phyloP scores from a whole-genome alignment of 306 rosid genomes.

The Rosa multiflora region DNA sequence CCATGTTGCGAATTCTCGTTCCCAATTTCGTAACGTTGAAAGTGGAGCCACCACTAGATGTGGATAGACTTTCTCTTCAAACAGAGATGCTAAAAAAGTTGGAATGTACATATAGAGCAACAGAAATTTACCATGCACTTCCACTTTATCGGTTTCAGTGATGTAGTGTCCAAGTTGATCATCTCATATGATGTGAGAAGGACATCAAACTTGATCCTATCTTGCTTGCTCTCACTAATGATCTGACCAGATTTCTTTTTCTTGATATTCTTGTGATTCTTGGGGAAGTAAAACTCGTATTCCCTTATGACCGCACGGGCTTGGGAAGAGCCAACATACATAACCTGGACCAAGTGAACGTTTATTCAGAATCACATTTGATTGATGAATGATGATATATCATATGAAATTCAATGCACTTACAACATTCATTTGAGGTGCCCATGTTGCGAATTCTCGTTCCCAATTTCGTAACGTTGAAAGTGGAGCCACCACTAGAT shows the following conservation, averaged over 20 bases:
- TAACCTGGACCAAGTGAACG: slow-evolving; percentile 58
- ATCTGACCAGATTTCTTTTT: slow-evolving; percentile 78
- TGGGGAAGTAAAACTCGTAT: slow-evolving; percentile 87
- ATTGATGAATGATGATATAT: slow-evolving; percentile 22
- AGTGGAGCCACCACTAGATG: too few relatives aligned
- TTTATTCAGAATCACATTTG: slow-evolving; percentile 33
- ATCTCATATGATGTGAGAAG: slow-evolving; percentile 97
- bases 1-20: too few relatives aligned
- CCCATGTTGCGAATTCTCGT: slow-evolving; percentile 98
- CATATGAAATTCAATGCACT: slow-evolving; percentile 32
- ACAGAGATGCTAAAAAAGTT: too few relatives aligned
- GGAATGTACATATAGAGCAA: slow-evolving; percentile 14
- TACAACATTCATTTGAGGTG: slow-evolving; percentile 99
- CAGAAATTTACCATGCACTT: slow-evolving; percentile 73
- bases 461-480: slow-evolving; percentile 98
- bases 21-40: too few relatives aligned
- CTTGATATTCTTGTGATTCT: slow-evolving; percentile 80
- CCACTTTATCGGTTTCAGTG: slow-evolving; percentile 89
- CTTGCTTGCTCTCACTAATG: slow-evolving; percentile 82
- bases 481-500: slow-evolving; percentile 93
- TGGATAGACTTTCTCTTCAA: too few relatives aligned
- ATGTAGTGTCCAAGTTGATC: slow-evolving; percentile 77
- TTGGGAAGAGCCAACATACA: slow-evolving; percentile 95
- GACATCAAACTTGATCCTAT: slow-evolving; percentile 94
- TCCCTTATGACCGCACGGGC: slow-evolving; percentile 85